Conservation (phyloP, 305 asterid genomes). For the Fraxinus baroniana region DNA sequence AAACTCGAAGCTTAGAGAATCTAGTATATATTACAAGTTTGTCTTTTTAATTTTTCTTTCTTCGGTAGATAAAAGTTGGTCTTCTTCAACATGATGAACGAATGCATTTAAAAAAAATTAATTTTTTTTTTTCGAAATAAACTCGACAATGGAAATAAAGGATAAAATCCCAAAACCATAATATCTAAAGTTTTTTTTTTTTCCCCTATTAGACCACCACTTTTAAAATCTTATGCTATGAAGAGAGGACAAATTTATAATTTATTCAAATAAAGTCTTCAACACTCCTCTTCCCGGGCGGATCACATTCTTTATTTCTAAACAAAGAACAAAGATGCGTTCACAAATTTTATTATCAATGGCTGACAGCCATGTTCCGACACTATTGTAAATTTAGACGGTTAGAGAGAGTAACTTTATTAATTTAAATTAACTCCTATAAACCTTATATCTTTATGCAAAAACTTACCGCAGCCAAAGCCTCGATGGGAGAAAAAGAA, state of each 20-base stretch:
- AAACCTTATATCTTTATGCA: background rate
- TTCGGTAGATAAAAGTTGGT: background rate
- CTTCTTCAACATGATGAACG: background rate
- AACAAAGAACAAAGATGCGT: background rate
- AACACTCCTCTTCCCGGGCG: background rate
- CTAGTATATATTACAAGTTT: background rate
- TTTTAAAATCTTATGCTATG: background rate
- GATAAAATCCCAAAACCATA: background rate
- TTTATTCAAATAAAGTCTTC: background rate
- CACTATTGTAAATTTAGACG: background rate
- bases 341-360: background rate
- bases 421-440: background rate
- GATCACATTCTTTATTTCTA: background rate
- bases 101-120: background rate
- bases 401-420: background rate
- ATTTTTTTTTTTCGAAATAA: no score
- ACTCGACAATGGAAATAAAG: background rate
- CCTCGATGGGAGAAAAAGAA: conserved; percentile 86
- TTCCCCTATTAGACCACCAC: background rate
- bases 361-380: no score
- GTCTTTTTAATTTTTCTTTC: background rate
- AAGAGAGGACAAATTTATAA: background rate
- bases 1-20: background rate
- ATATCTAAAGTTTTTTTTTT: no score
- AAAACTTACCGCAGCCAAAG: conserved; percentile 45